Conservation (phyloP, 495 filamentous ascomycete genomes). For the Bacidia rubella region DNA sequence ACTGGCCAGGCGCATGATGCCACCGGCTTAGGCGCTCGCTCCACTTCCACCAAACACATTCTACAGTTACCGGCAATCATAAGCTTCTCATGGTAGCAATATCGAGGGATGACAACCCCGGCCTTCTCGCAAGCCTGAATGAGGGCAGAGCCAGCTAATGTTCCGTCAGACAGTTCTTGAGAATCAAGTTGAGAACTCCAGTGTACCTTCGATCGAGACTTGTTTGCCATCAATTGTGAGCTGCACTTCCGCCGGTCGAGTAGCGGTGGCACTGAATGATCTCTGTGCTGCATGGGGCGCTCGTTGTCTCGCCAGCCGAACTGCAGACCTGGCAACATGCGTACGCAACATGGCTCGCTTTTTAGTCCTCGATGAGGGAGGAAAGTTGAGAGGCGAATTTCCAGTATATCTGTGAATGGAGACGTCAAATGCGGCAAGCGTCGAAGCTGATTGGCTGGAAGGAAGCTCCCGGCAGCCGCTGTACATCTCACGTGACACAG, state of each 20-base stretch:
- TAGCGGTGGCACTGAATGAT: constrained; percentile 59
- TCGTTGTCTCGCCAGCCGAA: constrained; percentile 55
- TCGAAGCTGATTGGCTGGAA: no score
- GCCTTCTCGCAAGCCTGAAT: constrained; percentile 99
- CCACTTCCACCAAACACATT: constrained; percentile 98
- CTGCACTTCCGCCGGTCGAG: constrained; percentile 76
- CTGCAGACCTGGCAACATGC: constrained; percentile 73
- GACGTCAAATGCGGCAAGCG: no score
- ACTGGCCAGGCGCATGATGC: constrained; percentile 98
- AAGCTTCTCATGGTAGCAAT: constrained; percentile 99
- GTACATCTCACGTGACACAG: no score
- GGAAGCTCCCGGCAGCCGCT: no score
- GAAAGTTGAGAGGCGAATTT: no score
- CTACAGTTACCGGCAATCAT: constrained; percentile 99
- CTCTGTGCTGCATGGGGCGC: constrained; percentile 41
- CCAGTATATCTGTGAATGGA: no score
- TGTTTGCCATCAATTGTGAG: constrained; percentile 94
- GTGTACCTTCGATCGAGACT: constrained; percentile 82
- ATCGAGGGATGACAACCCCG: constrained; percentile 82
- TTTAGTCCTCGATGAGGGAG: no score
- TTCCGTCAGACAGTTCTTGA: not conserved
- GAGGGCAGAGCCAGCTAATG: constrained; percentile 64
- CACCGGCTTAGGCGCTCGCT: constrained; percentile 86
- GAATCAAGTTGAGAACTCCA: not conserved
- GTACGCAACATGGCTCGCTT: constrained; percentile 66